phyloP scores from a whole-genome alignment of 2,329 filamentous ascomycete genomes.

The Fusarium odoratissimum region DNA sequence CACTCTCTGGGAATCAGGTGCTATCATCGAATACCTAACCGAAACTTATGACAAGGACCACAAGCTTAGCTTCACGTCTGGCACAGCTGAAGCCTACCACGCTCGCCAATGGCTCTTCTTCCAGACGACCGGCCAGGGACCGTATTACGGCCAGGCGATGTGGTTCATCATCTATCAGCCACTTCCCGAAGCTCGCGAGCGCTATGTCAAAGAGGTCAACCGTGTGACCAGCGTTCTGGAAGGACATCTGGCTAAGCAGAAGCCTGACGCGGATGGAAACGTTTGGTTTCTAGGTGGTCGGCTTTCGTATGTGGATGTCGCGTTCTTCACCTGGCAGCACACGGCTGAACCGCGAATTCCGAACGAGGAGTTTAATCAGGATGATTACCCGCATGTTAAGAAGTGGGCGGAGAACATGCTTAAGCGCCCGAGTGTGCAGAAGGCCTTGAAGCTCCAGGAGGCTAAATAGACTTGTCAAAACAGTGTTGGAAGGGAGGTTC shows the following conservation, averaged over 20 bases:
- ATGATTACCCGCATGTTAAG: background rate
- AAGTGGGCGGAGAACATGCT: background rate
- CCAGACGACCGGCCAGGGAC: slow-evolving; percentile 1
- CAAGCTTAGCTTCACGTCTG: background rate
- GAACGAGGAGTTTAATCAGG: background rate
- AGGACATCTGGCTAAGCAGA: background rate
- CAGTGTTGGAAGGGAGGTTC: accelerated
- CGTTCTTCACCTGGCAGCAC: background rate
- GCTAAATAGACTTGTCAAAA: accelerated
- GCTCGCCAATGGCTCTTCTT: background rate
- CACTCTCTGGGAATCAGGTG: background rate
- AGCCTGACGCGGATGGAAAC: background rate
- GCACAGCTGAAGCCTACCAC: background rate
- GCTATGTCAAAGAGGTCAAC: background rate
- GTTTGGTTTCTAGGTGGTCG: background rate
- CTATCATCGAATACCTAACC: background rate
- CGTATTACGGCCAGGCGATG: background rate
- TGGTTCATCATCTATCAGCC: slow-evolving; percentile 1
- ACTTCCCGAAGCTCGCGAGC: background rate
- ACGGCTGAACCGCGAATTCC: background rate
- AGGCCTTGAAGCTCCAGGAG: background rate
- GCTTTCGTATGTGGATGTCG: background rate
- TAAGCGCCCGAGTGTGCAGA: background rate
- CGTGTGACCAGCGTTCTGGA: background rate
- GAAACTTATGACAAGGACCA: background rate